Evolutionary conservation across 73 alveolate species (phyloP).

Genomic region (Paramecium biaurelia): DNA sequence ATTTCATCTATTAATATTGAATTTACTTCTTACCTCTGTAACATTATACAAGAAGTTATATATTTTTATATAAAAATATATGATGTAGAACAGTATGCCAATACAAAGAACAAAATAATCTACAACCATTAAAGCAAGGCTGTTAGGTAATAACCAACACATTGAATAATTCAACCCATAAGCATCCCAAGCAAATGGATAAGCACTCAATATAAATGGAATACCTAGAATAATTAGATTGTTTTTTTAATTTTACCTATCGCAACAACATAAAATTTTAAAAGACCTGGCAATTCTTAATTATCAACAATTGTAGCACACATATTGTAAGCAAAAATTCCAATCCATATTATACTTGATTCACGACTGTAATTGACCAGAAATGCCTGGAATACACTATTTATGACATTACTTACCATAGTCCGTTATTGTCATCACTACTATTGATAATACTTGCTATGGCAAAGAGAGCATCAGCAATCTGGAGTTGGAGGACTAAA

Average conservation of each 20-base stretch:
- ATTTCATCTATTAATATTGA: background rate
- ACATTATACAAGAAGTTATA: background rate
- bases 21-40: background rate
- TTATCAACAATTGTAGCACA: slow-evolving; percentile 34
- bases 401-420: background rate
- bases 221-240: background rate
- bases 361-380: slow-evolving; percentile 16
- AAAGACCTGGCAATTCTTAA: background rate
- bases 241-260: background rate
- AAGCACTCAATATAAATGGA: background rate
- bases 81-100: background rate
- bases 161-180: background rate
- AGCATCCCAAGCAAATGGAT: slow-evolving; percentile 21
- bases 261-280: slow-evolving; percentile 3
- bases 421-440: background rate
- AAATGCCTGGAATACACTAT: slow-evolving; percentile 24
- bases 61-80: background rate
- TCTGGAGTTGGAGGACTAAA: slow-evolving; percentile 1
- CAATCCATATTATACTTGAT: slow-evolving; percentile 38
- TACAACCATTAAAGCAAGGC: background rate
- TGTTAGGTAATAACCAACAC: slow-evolving; percentile 5
- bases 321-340: slow-evolving; percentile 21
- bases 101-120: background rate
- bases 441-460: background rate
- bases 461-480: slow-evolving; percentile 39